Conservation (phyloP, 495 filamentous ascomycete species). For the Daldinia loculata region DNA sequence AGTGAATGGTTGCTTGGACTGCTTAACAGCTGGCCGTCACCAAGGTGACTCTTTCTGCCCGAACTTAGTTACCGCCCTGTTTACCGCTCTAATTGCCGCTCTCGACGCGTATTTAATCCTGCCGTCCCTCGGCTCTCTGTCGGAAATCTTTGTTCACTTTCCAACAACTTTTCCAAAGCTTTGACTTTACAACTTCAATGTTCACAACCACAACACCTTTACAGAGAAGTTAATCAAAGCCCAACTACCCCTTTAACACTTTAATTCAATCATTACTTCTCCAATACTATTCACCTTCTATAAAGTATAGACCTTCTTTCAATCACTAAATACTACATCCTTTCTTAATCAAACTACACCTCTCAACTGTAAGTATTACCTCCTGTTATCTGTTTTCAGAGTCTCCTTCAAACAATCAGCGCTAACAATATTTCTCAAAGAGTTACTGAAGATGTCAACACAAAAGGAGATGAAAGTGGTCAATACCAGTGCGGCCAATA, state of each 20-base stretch:
- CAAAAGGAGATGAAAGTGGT: not conserved
- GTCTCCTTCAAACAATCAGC: not conserved
- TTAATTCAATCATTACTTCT: not conserved
- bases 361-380: no score
- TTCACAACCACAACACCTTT: not conserved
- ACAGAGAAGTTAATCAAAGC: not conserved
- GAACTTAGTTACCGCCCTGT: not conserved
- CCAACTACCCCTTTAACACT: not conserved
- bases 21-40: not conserved
- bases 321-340: not conserved
- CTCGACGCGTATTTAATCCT: not conserved
- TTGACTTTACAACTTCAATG: not conserved
- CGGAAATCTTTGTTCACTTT: not conserved
- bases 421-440: not conserved
- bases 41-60: not conserved
- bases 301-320: not conserved
- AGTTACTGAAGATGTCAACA: not conserved
- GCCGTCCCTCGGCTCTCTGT: not conserved
- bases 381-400: not conserved
- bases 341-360: not conserved
- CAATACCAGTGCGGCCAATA: no score
- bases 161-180: not conserved
- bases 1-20: not conserved
- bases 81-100: not conserved
- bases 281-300: no score